Evolutionary conservation across 2,329 filamentous ascomycete species (phyloP).

Genomic region (Stachybotrys echinatus): DNA sequence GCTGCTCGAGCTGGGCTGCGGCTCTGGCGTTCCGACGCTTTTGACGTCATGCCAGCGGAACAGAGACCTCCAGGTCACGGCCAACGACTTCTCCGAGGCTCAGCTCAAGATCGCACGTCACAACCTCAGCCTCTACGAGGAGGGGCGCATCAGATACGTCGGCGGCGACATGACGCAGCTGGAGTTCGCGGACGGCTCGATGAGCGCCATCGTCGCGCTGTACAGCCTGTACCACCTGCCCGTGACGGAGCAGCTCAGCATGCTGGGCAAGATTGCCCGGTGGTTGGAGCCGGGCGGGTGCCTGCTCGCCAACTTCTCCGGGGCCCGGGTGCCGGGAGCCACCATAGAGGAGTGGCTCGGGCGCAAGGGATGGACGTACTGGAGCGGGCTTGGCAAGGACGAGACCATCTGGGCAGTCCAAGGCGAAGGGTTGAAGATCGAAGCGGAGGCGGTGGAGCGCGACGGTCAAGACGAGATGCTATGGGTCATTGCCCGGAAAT

Average conservation of each 20-base stretch:
- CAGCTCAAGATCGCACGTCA: conserved; percentile 27
- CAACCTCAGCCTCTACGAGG: conserved; percentile 13
- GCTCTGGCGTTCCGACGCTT: conserved; percentile 31
- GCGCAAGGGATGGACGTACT: conserved; percentile 37
- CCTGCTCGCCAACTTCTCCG: conserved; percentile 42
- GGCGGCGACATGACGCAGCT: conserved; percentile 33
- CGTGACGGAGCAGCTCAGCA: conserved; percentile 38
- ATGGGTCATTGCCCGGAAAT: conserved; percentile 33
- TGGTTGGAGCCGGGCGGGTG: conserved; percentile 49
- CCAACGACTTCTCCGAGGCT: conserved; percentile 35
- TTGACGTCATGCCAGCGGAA: conserved; percentile 22
- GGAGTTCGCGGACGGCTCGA: conserved; percentile 20
- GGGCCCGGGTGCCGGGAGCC: conserved; percentile 16
- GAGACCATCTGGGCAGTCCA: conserved; percentile 22
- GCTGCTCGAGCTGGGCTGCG: conserved; percentile 38
- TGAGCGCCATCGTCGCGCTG: conserved; percentile 46
- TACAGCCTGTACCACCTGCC: conserved; percentile 53
- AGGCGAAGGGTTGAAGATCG: conserved; percentile 25
- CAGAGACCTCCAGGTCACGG: conserved; percentile 14
- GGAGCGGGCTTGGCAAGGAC: conserved; percentile 33
- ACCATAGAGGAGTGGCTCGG: conserved; percentile 32
- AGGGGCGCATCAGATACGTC: conserved; percentile 6
- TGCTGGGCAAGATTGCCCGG: conserved; percentile 34
- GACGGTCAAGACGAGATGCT: conserved; percentile 28
- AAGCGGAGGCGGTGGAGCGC: conserved; percentile 21